Base-by-base conservation (phyloP, 75 land plant species). In the Azolla pinnata region DNA sequence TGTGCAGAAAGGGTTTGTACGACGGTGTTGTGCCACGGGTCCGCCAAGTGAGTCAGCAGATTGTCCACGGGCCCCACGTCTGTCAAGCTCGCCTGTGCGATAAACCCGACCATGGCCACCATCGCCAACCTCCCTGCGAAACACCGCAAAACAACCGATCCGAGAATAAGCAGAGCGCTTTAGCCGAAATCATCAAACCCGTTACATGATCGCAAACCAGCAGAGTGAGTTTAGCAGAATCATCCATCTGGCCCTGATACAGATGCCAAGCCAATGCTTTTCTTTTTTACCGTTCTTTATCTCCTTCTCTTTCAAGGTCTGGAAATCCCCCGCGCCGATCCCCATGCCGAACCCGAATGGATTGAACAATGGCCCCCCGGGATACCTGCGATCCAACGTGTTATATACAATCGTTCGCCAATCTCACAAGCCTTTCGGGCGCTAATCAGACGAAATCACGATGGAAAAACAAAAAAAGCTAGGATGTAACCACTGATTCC, bases 231-330 rank as follows among this genome's bases (percentile, higher is more conserved):
- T n/a, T n/a, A n/a, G n/a, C n/a, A n/a, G n/a, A n/a, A n/a, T n/a
- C n/a, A n/a, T n/a, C n/a, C n/a, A n/a, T n/a, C n/a, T n/a, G n/a
- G n/a, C n/a, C n/a, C n/a, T n/a, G n/a, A n/a, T n/a, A n/a, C n/a
- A n/a, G n/a, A n/a, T n/a, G n/a, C n/a, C n/a, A n/a, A n/a, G n/a
- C n/a, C n/a, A n/a, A n/a, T n/a, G n/a, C n/a, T n/a, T n/a, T n/a
- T n/a, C n/a, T n/a, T n/a, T n/a, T n/a, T n/a, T 55, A 82, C 96
- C 90, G 63, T 89, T 89, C 54, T 85, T 89, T 25, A 85, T 78
- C 74, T 89, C 90, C 56, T 89, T 85, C 32, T 74, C 78, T 58
- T 82, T 83, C 78, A 76, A 67, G 5, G 77, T 70, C 25, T 65
- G 76, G 14, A 78, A 69, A 40, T 57, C 67, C 14, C 65, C 68